phyloP scores from a whole-genome alignment of 129 eudicot genomes.

The Flaveria trinervia region DNA sequence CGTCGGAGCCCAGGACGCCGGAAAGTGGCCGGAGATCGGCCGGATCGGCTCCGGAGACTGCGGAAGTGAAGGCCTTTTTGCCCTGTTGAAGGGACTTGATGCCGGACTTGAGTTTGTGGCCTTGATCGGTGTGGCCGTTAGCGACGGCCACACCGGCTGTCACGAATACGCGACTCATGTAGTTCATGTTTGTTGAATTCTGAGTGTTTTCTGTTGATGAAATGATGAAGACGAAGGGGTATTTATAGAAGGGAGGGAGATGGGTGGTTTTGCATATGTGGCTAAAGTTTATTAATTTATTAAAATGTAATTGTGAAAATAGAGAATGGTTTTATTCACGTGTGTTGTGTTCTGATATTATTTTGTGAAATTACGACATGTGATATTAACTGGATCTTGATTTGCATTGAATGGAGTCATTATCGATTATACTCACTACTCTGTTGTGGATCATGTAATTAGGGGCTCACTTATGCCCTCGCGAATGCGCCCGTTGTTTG shows the following conservation, averaged over 20 bases:
- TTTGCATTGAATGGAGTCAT: no score
- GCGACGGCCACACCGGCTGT: constrained; percentile 51
- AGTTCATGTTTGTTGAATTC: constrained; percentile 33
- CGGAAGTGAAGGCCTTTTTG: constrained; percentile 38
- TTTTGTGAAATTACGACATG: no score
- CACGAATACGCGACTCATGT: constrained; percentile 42
- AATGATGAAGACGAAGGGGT: neutral
- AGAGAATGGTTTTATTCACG: no score
- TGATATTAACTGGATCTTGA: no score
- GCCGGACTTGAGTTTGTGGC: constrained; percentile 39
- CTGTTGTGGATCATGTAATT: no score
- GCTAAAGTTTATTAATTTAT: neutral
- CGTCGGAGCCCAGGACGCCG: constrained; percentile 34
- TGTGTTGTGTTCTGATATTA: no score
- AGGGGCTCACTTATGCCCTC: no score
- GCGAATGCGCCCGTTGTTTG: no score
- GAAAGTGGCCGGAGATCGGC: constrained; percentile 48
- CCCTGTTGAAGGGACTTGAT: constrained; percentile 39
- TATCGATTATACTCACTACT: no score
- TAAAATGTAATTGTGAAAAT: neutral
- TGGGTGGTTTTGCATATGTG: constrained; percentile 11
- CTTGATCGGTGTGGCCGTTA: constrained; percentile 53
- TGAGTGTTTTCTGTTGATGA: neutral
- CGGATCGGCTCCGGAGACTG: constrained; percentile 1
- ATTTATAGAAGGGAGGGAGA: constrained; percentile 15